Conservation (phyloP, 192 early-diverging fungal genomes). For the Coemansia sp. region DNA sequence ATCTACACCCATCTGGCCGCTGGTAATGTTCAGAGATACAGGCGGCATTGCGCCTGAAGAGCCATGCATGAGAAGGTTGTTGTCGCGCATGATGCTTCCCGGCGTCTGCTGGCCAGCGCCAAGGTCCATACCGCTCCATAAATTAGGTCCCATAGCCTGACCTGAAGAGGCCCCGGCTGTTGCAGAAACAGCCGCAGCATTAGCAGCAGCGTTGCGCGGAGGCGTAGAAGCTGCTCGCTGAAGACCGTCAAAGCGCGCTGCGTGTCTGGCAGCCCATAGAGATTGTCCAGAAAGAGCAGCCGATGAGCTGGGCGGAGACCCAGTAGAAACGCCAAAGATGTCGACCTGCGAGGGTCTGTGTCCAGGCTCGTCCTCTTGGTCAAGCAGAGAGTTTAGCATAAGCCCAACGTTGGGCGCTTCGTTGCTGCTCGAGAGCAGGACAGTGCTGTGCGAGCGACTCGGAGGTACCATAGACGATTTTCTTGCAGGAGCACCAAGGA, state of each 20-base stretch:
- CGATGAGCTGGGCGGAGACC: conserved; percentile 22
- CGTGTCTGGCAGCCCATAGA: conserved; percentile 50
- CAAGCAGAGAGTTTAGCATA: conserved; percentile 55
- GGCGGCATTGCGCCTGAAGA: conserved; percentile 15
- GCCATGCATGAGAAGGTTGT: conserved; percentile 6
- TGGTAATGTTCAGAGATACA: conserved; percentile 16
- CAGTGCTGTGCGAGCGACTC: conserved; percentile 44
- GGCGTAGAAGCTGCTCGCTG: conserved; percentile 55
- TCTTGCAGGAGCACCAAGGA: conserved; percentile 34
- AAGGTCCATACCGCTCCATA: conserved; percentile 31
- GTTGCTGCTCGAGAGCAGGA: conserved; percentile 10
- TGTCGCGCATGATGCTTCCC: conserved; percentile 21
- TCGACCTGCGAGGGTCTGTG: conserved; percentile 45
- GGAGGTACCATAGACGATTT: conserved; percentile 30
- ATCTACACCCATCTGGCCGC: conserved; percentile 22
- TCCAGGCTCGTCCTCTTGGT: conserved; percentile 34
- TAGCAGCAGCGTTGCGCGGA: conserved; percentile 32
- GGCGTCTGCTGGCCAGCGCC: conserved; percentile 12
- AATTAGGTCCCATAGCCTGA: conserved; percentile 5
- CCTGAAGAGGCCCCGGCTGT: neutral
- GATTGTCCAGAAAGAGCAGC: conserved; percentile 32
- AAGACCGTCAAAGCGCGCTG: conserved; percentile 43
- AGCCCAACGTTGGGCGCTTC: conserved; percentile 32
- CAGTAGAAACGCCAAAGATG: conserved; percentile 35
- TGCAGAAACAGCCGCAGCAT: conserved; percentile 5